Evolutionary conservation across 345 rosid genomes (phyloP).

Genomic region (Brassica incana): DNA sequence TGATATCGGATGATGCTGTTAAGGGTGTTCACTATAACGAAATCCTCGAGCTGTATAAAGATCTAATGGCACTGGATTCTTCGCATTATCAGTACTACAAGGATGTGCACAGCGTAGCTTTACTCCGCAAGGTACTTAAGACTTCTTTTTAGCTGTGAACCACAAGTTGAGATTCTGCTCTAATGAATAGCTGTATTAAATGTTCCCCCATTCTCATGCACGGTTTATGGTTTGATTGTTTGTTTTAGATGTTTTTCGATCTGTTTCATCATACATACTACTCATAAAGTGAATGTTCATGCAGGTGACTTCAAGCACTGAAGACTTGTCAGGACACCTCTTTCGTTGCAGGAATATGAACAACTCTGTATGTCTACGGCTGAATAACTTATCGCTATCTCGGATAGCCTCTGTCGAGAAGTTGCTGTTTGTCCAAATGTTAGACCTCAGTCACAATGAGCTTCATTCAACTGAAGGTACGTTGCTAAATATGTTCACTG

Average conservation of each 20-base stretch:
- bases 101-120: slow-evolving; percentile 68
- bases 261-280: slow-evolving; percentile 11
- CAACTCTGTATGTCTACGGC: slow-evolving; percentile 56
- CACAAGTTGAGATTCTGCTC: slow-evolving; percentile 6
- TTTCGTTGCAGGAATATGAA: slow-evolving; percentile 42
- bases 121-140: slow-evolving; percentile 57
- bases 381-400: slow-evolving; percentile 73
- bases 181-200: background rate
- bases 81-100: slow-evolving; percentile 70
- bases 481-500: background rate
- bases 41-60: slow-evolving; percentile 63
- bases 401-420: slow-evolving; percentile 65
- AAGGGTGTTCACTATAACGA: slow-evolving; percentile 53
- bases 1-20: slow-evolving; percentile 34
- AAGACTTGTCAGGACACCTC: slow-evolving; percentile 53
- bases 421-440: slow-evolving; percentile 84
- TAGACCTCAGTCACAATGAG: slow-evolving; percentile 86
- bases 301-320: slow-evolving; percentile 68
- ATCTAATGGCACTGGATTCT: slow-evolving; percentile 70
- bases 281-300: slow-evolving; percentile 37
- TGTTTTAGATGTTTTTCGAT: background rate
- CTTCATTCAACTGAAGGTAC: slow-evolving; percentile 83
- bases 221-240: background rate
- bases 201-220: background rate
- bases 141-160: slow-evolving; percentile 13